A percentile compares a stretch with the other conserved stretches of the same genome.
Evolutionary conservation across 1,284 basidiomycete species (phyloP).

Genomic region (Bjerkandera adusta): DNA sequence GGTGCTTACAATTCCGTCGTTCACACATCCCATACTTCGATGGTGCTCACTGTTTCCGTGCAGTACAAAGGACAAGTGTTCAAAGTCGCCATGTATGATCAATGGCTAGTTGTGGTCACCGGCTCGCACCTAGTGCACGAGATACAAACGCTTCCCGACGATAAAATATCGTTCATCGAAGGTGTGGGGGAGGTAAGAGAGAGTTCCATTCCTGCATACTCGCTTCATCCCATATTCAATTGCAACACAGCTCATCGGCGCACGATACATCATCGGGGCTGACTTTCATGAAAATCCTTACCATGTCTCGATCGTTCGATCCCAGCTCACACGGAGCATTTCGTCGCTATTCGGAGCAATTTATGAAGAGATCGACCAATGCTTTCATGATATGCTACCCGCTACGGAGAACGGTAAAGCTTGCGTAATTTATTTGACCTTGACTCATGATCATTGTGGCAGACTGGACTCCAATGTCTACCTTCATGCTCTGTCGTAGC

Average conservation of each 20-base stretch:
- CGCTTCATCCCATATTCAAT: neutral
- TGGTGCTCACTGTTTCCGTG: neutral
- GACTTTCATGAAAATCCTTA: conserved; percentile 33
- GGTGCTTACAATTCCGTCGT: conserved; percentile 21
- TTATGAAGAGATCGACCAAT: conserved; percentile 34
- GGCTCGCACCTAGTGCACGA: conserved; percentile 33
- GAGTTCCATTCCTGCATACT: conserved; percentile 1
- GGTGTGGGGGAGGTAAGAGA: conserved; percentile 84
- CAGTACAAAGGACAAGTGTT: conserved; percentile 31
- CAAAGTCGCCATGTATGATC: conserved; percentile 29
- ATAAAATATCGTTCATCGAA: conserved; percentile 76
- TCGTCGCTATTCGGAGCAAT: conserved; percentile 33
- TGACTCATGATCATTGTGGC: neutral
- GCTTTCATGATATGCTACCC: conserved; percentile 32
- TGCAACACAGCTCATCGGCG: too few relatives aligned
- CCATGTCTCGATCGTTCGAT: conserved; percentile 36
- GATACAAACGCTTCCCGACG: conserved; percentile 32
- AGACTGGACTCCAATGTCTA: conserved; percentile 8
- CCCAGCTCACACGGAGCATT: conserved; percentile 37
- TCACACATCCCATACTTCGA: neutral
- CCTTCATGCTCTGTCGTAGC: conserved; percentile 1
- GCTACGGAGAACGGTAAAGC: conserved; percentile 19
- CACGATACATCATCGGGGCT: conserved; percentile 28
- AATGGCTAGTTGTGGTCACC: conserved; percentile 34
- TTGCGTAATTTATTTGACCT: neutral